A percentile compares a stretch with the other conserved stretches of the same genome.
These are phyloP conservation scores for Colletotrichum sp. DNA, from an alignment of 2,329 filamentous ascomycete species.

Conservation along the genomic window DNA sequence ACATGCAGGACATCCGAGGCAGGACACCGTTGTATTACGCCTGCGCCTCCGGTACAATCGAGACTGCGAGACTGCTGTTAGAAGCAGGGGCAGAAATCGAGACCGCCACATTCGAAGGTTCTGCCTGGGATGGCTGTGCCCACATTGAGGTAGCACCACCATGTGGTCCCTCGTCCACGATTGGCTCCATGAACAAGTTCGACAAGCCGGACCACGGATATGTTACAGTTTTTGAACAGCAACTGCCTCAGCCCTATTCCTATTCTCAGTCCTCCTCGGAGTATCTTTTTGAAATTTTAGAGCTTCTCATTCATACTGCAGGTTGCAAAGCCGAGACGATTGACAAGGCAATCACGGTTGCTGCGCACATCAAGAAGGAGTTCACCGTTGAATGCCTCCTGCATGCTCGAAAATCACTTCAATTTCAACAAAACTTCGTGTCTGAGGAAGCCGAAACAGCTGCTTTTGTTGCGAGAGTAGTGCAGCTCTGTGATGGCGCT, in stretches of 20 bases:
- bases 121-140: neutral
- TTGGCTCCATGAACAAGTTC: neutral
- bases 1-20: neutral
- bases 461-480: neutral
- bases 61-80: constrained; percentile 31
- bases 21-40: constrained; percentile 29
- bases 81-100: constrained; percentile 27
- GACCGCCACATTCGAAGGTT: neutral
- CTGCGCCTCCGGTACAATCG: constrained; percentile 23
- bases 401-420: neutral
- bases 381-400: neutral
- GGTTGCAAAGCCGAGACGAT: neutral
- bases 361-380: neutral
- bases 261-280: neutral
- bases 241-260: neutral
- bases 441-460: neutral
- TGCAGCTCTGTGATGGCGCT: neutral
- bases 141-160: neutral
- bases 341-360: neutral
- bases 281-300: constrained; percentile 22
- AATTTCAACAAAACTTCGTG: neutral
- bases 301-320: constrained; percentile 21
- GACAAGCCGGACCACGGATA: neutral
- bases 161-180: neutral
- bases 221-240: neutral